phyloP scores from a whole-genome alignment of 768 basidiomycete species.

The Lactarius quietus region DNA sequence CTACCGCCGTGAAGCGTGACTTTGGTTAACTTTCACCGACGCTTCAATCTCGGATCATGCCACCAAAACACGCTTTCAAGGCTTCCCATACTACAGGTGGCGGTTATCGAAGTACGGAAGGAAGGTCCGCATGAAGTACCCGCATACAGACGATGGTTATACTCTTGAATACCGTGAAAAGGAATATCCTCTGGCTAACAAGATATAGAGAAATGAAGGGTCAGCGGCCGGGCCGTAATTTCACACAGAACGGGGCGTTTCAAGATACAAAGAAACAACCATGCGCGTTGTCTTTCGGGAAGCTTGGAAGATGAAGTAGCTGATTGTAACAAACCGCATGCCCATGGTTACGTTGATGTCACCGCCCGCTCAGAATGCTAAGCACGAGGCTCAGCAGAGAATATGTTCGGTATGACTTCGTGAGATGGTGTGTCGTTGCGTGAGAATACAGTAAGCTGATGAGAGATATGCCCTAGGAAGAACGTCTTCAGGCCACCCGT shows the following conservation, averaged over 20 bases:
- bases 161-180: neutral
- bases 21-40: too few relatives aligned
- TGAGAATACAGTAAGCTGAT: neutral
- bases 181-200: slow-evolving; percentile 12
- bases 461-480: slow-evolving; percentile 10
- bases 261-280: slow-evolving; percentile 7
- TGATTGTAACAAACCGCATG: slow-evolving; percentile 13
- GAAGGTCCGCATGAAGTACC: slow-evolving; percentile 3
- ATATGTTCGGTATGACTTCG: neutral
- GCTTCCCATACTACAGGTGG: slow-evolving; percentile 6
- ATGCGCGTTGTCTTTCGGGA: neutral
- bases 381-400: slow-evolving; percentile 6
- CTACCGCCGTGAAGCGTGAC: too few relatives aligned
- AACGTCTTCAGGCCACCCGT: neutral
- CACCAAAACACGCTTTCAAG: too few relatives aligned
- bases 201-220: slow-evolving; percentile 14
- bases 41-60: too few relatives aligned
- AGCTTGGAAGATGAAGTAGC: neutral
- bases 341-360: slow-evolving; percentile 9
- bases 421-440: neutral
- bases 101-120: neutral
- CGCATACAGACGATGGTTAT: neutral
- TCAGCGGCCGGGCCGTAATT: neutral
- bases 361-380: slow-evolving; percentile 10
- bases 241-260: neutral